These are phyloP conservation scores for Exophiala oligosperma DNA, from an alignment of 2,329 filamentous ascomycete genomes.

Conservation along the genomic window DNA sequence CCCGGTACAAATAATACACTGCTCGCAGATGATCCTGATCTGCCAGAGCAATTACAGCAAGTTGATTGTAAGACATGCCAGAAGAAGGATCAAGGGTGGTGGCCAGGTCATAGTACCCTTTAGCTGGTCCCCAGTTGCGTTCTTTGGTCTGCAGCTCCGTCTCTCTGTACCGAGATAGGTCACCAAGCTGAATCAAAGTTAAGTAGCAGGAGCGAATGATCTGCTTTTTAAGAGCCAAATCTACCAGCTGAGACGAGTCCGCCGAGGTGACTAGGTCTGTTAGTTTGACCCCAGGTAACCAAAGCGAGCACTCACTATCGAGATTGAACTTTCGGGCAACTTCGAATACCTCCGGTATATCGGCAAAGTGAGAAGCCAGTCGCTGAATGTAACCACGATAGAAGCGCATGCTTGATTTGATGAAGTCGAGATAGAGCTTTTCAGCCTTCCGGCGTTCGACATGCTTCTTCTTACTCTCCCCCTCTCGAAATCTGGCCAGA, in stretches of 20 bases:
- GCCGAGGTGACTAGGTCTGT: slow-evolving; percentile 46
- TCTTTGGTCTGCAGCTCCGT: slow-evolving; percentile 70
- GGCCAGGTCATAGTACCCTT: slow-evolving; percentile 83
- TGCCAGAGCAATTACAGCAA: slow-evolving; percentile 79
- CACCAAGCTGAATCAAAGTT: slow-evolving; percentile 82
- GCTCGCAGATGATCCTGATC: slow-evolving; percentile 77
- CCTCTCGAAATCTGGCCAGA: slow-evolving; percentile 55
- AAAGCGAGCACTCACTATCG: slow-evolving; percentile 40
- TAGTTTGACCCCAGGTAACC: slow-evolving; percentile 6
- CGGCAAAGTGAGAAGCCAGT: slow-evolving; percentile 62
- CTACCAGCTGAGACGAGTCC: slow-evolving; percentile 47
- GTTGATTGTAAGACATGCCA: slow-evolving; percentile 84
- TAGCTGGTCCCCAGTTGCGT: slow-evolving; percentile 74
- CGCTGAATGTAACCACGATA: slow-evolving; percentile 84
- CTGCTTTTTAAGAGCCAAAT: slow-evolving; percentile 53
- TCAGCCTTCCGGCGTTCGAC: slow-evolving; percentile 74
- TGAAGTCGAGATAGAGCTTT: slow-evolving; percentile 78
- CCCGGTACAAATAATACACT: slow-evolving; percentile 86
- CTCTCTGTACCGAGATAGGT: slow-evolving; percentile 83
- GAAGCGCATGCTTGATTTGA: slow-evolving; percentile 84
- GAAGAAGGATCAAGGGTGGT: slow-evolving; percentile 74
- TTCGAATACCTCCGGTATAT: slow-evolving; percentile 58
- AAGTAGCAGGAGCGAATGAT: slow-evolving; percentile 76
- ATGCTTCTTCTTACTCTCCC: slow-evolving; percentile 52
- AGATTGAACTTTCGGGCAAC: slow-evolving; percentile 55